These are phyloP conservation scores for Roridomyces roridus DNA, from an alignment of 768 basidiomycete genomes.

Conservation along the genomic window DNA sequence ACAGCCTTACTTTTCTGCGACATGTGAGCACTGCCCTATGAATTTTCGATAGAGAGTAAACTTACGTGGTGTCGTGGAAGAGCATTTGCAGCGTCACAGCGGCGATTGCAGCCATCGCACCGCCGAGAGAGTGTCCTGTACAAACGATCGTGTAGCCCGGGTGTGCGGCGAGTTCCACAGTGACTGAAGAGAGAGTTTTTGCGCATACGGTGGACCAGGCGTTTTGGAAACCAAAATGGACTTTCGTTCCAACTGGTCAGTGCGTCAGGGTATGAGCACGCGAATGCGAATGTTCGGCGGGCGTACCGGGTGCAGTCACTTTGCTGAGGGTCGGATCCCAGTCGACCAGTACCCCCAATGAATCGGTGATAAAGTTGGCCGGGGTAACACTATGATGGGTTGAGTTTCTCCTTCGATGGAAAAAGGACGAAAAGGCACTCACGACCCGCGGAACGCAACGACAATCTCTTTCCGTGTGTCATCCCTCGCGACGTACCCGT, in stretches of 20 bases:
- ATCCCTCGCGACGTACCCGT: constrained; percentile 53
- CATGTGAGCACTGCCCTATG: background rate
- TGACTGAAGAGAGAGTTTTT: constrained; percentile 23
- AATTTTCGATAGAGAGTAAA: background rate
- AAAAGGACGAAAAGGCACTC: constrained; percentile 21
- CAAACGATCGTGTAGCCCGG: constrained; percentile 40
- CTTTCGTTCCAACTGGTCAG: constrained; percentile 10
- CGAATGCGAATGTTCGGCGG: no score
- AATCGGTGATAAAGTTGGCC: constrained; percentile 19
- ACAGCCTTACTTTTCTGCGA: constrained; percentile 4
- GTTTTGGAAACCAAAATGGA: constrained; percentile 16
- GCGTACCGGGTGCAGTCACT: constrained; percentile 12
- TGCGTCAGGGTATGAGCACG: background rate
- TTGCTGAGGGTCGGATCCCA: constrained; percentile 14
- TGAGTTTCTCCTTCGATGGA: constrained; percentile 12
- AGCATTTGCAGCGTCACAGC: constrained; percentile 37
- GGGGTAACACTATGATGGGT: constrained; percentile 5
- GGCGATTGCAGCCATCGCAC: constrained; percentile 45
- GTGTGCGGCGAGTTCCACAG: constrained; percentile 34
- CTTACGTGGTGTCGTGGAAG: constrained; percentile 31
- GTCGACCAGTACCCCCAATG: constrained; percentile 13
- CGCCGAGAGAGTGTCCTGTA: constrained; percentile 50
- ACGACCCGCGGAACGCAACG: constrained; percentile 47
- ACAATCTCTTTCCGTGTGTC: constrained; percentile 47
- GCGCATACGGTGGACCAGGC: background rate